These are phyloP conservation scores for Gymnopilus junonius DNA, from an alignment of 768 basidiomycete species.

Conservation along the genomic window DNA sequence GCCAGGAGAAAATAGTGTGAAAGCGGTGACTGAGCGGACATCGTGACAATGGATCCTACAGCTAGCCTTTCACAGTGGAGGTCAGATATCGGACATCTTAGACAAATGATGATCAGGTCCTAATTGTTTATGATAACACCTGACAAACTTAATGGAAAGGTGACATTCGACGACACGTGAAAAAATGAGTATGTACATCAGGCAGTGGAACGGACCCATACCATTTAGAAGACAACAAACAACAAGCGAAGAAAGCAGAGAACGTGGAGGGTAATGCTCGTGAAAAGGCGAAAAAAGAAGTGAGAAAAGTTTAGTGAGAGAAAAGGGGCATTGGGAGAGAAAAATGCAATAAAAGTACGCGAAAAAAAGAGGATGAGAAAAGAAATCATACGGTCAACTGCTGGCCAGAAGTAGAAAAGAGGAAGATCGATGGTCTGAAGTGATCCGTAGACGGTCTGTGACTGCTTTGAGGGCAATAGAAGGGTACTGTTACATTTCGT, in stretches of 20 bases:
- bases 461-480: not conserved
- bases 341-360: not conserved
- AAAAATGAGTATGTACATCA: not conserved
- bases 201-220: not conserved
- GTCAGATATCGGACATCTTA: no score
- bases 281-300: not conserved
- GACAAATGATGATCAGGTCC: no score
- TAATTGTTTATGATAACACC: no score
- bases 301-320: no score
- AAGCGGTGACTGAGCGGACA: not conserved
- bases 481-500: constrained; percentile 11
- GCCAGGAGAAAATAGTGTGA: not conserved
- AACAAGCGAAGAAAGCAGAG: not conserved
- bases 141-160: no score
- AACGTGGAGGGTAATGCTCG: no score
- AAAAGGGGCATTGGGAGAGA: not conserved
- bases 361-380: not conserved
- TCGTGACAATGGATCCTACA: no score
- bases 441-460: not conserved
- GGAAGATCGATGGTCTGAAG: not conserved
- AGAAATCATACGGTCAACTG: not conserved
- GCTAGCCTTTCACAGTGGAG: no score
- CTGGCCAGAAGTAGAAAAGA: not conserved
- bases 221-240: not conserved
- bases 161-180: not conserved